Percentiles rank a stretch among this genome's conserved stretches.
Conservation (phyloP, 2,329 filamentous ascomycete genomes). For the Bipolaris oryzae region DNA sequence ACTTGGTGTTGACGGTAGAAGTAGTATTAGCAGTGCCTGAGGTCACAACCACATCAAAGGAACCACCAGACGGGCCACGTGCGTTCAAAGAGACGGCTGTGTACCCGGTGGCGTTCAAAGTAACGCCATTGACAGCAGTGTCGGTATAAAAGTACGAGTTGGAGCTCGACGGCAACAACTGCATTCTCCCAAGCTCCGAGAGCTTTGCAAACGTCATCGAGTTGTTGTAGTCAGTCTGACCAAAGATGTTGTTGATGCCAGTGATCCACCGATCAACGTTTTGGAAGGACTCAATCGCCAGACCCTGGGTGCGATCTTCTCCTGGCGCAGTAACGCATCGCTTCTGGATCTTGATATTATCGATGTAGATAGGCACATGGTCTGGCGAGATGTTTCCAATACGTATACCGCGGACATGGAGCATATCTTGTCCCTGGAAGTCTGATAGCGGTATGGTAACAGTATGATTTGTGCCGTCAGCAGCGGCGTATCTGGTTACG, state of each 20-base stretch:
- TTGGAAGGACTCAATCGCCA: conserved; percentile 14
- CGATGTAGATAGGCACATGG: conserved; percentile 12
- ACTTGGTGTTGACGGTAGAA: conserved; percentile 8
- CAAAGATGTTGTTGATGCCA: conserved; percentile 18
- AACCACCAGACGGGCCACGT: conserved; percentile 9
- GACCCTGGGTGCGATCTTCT: conserved; percentile 12
- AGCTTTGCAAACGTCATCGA: conserved; percentile 16
- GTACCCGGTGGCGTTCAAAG: conserved; percentile 11
- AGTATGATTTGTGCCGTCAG: conserved; percentile 12
- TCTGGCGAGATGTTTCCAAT: conserved; percentile 16
- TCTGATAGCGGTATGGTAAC: conserved; percentile 13
- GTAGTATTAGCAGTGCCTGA: neutral
- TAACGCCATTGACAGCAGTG: conserved; percentile 5
- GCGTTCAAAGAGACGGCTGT: conserved; percentile 12
- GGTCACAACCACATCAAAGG: conserved; percentile 10
- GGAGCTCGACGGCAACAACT: conserved; percentile 6
- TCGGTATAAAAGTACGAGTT: conserved; percentile 12
- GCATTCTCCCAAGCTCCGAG: conserved; percentile 12
- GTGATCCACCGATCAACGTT: conserved; percentile 15
- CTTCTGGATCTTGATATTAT: conserved; percentile 15
- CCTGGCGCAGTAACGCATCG: conserved; percentile 15
- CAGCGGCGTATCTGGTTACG: conserved; percentile 11
- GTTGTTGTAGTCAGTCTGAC: conserved; percentile 12
- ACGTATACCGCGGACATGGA: conserved; percentile 11
- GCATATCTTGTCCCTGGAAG: conserved; percentile 13